These are phyloP conservation scores for Psilocybe cyanescens DNA, from an alignment of 768 basidiomycete genomes.

Conservation along the genomic window DNA sequence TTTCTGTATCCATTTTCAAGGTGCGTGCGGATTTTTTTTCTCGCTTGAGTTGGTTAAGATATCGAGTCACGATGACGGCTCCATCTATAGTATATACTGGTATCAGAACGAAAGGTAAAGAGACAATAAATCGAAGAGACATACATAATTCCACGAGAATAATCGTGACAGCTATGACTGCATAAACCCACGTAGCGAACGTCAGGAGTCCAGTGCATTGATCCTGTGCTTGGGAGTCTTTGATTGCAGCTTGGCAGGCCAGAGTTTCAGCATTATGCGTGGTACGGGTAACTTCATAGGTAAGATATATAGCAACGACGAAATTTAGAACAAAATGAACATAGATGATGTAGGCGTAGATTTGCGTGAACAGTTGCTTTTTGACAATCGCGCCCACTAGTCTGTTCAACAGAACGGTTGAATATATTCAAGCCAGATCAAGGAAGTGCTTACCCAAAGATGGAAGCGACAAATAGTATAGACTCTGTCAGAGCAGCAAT, in stretches of 20 bases:
- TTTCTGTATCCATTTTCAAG: conserved; percentile 37
- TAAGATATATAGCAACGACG: conserved; percentile 53
- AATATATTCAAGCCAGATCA: not conserved
- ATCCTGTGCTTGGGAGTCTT: conserved; percentile 39
- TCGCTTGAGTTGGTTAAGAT: conserved; percentile 52
- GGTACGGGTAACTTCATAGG: conserved; percentile 51
- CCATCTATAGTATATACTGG: conserved; percentile 46
- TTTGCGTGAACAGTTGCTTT: conserved; percentile 62
- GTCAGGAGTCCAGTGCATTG: conserved; percentile 49
- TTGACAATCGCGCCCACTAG: conserved; percentile 66
- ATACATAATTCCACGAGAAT: conserved; percentile 61
- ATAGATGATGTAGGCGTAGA: conserved; percentile 61
- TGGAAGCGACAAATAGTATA: conserved; percentile 53
- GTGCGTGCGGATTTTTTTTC: conserved; percentile 50
- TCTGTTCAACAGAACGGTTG: conserved; percentile 32
- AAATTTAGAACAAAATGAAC: conserved; percentile 60
- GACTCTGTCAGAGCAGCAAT: conserved; percentile 57
- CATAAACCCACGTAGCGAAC: conserved; percentile 48
- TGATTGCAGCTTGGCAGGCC: conserved; percentile 50
- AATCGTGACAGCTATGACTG: conserved; percentile 45
- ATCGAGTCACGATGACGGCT: conserved; percentile 55
- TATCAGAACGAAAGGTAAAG: conserved; percentile 10
- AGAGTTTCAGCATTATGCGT: conserved; percentile 43
- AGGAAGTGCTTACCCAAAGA: conserved; percentile 51
- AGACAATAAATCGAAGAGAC: conserved; percentile 26